These are phyloP conservation scores for Apiospora koreana DNA, from an alignment of 2,329 filamentous ascomycete species.

Conservation along the genomic window DNA sequence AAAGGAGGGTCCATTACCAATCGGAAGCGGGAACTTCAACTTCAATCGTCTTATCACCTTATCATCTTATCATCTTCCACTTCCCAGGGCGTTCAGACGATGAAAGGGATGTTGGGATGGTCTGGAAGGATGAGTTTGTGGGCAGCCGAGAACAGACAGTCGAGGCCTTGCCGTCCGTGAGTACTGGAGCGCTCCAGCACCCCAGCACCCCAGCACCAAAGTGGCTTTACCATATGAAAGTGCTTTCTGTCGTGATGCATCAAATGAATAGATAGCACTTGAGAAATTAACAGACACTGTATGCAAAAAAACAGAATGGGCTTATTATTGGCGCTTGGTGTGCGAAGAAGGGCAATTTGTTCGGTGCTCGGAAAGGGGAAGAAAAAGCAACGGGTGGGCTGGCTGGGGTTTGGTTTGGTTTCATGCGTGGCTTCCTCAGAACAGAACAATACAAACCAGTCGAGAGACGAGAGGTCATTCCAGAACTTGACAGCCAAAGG, in stretches of 20 bases:
- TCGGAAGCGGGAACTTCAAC: neutral
- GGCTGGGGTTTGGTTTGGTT: too few species aligned
- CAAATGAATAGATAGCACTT: neutral
- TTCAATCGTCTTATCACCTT: neutral
- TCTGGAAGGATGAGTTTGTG: neutral
- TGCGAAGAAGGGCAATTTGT: neutral
- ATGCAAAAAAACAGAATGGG: neutral
- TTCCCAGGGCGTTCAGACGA: neutral
- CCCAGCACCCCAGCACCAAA: neutral
- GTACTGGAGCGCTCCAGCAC: neutral
- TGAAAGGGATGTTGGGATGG: neutral
- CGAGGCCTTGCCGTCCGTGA: neutral
- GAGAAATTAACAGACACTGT: neutral
- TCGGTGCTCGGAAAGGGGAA: neutral
- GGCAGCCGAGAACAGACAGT: neutral
- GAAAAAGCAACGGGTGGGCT: neutral
- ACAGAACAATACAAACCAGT: too few species aligned
- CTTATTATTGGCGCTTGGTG: neutral
- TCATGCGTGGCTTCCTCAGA: slow-evolving; percentile 2
- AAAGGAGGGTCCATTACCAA: neutral
- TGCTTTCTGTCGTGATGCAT: neutral
- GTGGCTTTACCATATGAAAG: neutral
- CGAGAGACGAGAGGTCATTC: neutral
- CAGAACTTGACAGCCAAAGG: neutral
- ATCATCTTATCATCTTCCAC: too few species aligned